phyloP scores from a whole-genome alignment of 1,284 basidiomycete genomes.

The Apiotrichum gamsii region DNA sequence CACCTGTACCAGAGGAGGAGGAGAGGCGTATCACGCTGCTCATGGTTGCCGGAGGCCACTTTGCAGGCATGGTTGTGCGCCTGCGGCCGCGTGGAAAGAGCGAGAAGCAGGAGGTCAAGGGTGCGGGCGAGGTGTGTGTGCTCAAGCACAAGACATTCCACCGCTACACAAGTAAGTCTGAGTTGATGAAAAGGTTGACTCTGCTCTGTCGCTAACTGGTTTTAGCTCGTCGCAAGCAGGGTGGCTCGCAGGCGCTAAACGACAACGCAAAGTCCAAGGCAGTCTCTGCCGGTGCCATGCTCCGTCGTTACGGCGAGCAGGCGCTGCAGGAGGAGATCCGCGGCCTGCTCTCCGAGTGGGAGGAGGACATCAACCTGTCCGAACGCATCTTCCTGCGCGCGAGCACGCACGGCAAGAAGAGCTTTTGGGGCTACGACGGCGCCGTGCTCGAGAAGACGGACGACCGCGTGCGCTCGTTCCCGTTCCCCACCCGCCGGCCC shows the following conservation, averaged over 20 bases:
- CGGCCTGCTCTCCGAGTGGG: conserved; percentile 71
- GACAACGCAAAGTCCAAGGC: conserved; percentile 90
- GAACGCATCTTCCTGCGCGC: conserved; percentile 87
- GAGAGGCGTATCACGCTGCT: conserved; percentile 86
- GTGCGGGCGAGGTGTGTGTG: conserved; percentile 63
- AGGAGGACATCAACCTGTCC: conserved; percentile 69
- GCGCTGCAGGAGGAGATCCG: conserved; percentile 90
- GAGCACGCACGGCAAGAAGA: conserved; percentile 72
- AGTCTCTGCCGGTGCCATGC: conserved; percentile 87
- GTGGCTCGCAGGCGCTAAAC: conserved; percentile 86
- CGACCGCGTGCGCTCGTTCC: conserved; percentile 74
- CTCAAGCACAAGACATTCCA: conserved; percentile 94
- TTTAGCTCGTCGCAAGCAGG: conserved; percentile 89
- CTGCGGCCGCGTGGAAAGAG: conserved; percentile 52
- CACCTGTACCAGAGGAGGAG: conserved; percentile 45
- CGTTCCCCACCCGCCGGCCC: conserved; percentile 89
- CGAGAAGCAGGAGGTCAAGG: conserved; percentile 53
- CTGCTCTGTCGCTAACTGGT: conserved; percentile 10
- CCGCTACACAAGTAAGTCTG: conserved; percentile 80
- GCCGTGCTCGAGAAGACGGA: conserved; percentile 62
- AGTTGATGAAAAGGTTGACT: conserved; percentile 21
- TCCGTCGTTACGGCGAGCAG: conserved; percentile 92
- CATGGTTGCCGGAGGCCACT: conserved; percentile 96
- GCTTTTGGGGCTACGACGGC: conserved; percentile 80
- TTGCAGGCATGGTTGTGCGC: conserved; percentile 80